Conservation (phyloP, 306 rosid genomes). For the Inga oerstediana region DNA sequence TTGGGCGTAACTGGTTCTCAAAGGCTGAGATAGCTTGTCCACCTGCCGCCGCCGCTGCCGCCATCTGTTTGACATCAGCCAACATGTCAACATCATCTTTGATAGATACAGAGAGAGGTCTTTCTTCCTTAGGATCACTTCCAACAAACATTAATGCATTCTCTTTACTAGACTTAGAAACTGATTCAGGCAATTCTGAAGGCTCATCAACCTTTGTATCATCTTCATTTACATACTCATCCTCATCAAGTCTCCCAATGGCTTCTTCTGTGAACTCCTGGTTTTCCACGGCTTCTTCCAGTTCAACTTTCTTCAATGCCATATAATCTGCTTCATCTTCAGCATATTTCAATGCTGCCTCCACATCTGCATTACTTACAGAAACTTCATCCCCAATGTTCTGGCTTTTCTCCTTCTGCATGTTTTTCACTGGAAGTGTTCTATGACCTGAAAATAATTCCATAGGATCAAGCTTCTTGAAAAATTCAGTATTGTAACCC, state of each 20-base stretch:
- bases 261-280: constrained; percentile 98
- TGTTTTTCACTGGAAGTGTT: constrained; percentile 63
- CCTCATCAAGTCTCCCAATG: constrained; percentile 92
- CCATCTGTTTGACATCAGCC: constrained; percentile 95
- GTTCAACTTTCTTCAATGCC: constrained; percentile 95
- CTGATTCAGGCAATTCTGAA: constrained; percentile 57
- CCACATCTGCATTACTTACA: constrained; percentile 82
- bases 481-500: constrained; percentile 94
- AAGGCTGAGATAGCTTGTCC: constrained; percentile 88
- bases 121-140: constrained; percentile 64
- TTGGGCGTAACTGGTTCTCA: constrained; percentile 87
- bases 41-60: constrained; percentile 92
- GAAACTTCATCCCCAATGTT: constrained; percentile 59
- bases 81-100: constrained; percentile 88
- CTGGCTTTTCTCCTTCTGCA: constrained; percentile 67
- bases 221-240: constrained; percentile 85
- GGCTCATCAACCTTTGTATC: constrained; percentile 76
- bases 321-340: constrained; percentile 99
- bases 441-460: constrained; percentile 91
- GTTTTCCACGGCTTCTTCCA: constrained; percentile 96
- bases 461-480: constrained; percentile 96
- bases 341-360: constrained; percentile 85
- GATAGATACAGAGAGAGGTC: constrained; percentile 47
- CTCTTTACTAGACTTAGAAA: constrained; percentile 60
- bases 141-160: constrained; percentile 45